Evolutionary conservation across 2,329 filamentous ascomycete species (phyloP), one percentile per base, ranked within the genome.

Genomic region (Aspergillus novofumigatus): DNA sequence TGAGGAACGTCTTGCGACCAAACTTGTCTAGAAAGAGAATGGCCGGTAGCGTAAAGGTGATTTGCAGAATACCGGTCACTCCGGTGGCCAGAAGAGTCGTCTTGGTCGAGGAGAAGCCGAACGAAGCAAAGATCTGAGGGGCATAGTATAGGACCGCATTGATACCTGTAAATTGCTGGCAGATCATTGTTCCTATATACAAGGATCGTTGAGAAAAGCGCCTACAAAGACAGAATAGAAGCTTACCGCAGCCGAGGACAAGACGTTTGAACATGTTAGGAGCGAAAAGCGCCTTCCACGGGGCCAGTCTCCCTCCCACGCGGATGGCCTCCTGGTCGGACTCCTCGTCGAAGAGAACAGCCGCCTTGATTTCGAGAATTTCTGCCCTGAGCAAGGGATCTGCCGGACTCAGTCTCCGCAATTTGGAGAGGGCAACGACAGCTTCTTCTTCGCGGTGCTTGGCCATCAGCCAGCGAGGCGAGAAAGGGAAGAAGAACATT

Each of bases 401-500:
- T 61, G 88, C 82, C 17, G 76, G 68, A 0, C 83, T 71, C 0
- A 90, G 80, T 5, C 79, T 80, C 25, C 90, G 85, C 2, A 93
- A 83, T 51, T 70, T 78, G 0, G 88, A 83, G 1, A 93, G 79
- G 1, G 86, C 84, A 9, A 70, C 69, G 17, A 83, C 82, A 0
- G 87, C 87, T 69, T 92, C 89, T 0, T 80, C 80, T 65, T 92
- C 88, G 38, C 88, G 85, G 56, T 77, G 78, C 65, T 89, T 86
- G 69, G 91, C 85, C 8, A 89, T 76, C 1, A 93, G 81, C 88
- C 88, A 92, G 63, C 90, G 81, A 0, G 90, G 90, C 0, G 84
- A 88, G 74, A 89, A 91, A 0, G 89, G 89, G 87, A 92, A 90
- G 74, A 89, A 90, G 10, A 89, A 90, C 82, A 92, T 91, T 44